These are phyloP conservation scores for Nematocida sp. DNA, from an alignment of 371 early-diverging fungal species.

Conservation along the genomic window DNA sequence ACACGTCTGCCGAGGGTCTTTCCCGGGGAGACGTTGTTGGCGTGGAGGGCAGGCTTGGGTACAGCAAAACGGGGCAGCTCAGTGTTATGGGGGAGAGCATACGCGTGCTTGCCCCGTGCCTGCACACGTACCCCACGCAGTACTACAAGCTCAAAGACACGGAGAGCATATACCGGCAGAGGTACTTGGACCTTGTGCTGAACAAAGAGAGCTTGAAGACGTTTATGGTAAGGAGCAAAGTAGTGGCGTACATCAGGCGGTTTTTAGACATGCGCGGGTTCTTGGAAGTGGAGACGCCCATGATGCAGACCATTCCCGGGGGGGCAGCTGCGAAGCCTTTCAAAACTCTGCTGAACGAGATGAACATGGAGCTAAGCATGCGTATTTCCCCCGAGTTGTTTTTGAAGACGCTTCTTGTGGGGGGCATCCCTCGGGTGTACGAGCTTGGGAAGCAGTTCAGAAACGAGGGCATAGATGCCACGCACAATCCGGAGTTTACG, in stretches of 20 bases:
- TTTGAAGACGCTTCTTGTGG: slow-evolving; percentile 92
- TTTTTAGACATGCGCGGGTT: slow-evolving; percentile 86
- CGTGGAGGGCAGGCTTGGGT: slow-evolving; percentile 79
- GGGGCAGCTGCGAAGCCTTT: slow-evolving; percentile 99
- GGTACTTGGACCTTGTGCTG: slow-evolving; percentile 96
- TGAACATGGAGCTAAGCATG: slow-evolving; percentile 93
- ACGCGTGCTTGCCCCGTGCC: slow-evolving; percentile 80
- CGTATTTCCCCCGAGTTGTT: slow-evolving; percentile 95
- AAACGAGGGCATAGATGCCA: slow-evolving; percentile 97
- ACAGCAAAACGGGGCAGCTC: slow-evolving; percentile 85
- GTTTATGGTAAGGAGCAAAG: slow-evolving; percentile 78
- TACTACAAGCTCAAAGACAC: slow-evolving; percentile 84
- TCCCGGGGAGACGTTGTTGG: slow-evolving; percentile 96
- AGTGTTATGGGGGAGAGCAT: slow-evolving; percentile 83
- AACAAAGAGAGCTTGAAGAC: slow-evolving; percentile 84
- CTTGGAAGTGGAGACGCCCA: slow-evolving; percentile 99
- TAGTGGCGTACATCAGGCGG: slow-evolving; percentile 82
- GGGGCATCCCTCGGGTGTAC: slow-evolving; percentile 95
- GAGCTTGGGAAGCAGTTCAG: slow-evolving; percentile 99
- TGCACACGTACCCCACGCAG: slow-evolving; percentile 86
- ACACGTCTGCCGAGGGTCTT: slow-evolving; percentile 58
- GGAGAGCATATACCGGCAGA: slow-evolving; percentile 90
- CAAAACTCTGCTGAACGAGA: slow-evolving; percentile 95
- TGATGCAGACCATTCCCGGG: slow-evolving; percentile 97
- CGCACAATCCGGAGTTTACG: slow-evolving; percentile 99